phyloP scores from a whole-genome alignment of 2,329 filamentous ascomycete genomes.

The Ramularia endophylla region DNA sequence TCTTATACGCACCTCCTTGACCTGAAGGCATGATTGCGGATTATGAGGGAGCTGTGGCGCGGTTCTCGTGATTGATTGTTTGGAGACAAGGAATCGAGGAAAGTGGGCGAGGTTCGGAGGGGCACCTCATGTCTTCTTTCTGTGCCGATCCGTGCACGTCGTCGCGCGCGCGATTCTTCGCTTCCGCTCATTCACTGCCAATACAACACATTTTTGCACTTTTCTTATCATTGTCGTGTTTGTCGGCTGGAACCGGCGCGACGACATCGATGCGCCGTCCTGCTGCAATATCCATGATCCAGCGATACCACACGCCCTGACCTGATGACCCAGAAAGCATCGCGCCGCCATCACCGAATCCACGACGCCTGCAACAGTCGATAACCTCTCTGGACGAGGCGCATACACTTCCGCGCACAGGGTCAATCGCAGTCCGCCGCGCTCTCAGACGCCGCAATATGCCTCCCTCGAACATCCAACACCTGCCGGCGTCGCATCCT shows the following conservation, averaged over 20 bases:
- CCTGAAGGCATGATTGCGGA: slow-evolving; percentile 44
- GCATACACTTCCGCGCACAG: too few relatives aligned
- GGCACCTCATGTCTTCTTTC: too few relatives aligned
- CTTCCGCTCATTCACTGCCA: too few relatives aligned
- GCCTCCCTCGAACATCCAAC: slow-evolving; percentile 13
- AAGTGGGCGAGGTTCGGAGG: neutral
- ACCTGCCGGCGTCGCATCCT: slow-evolving; percentile 36
- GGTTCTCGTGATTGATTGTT: neutral
- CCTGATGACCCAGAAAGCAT: too few relatives aligned
- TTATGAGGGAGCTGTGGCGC: neutral
- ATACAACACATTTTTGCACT: too few relatives aligned
- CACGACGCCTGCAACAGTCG: slow-evolving; percentile 1
- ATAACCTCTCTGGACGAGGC: too few relatives aligned
- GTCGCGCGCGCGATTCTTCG: too few relatives aligned
- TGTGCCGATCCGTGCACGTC: too few relatives aligned
- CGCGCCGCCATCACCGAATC: neutral
- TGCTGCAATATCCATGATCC: neutral
- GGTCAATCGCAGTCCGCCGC: slow-evolving; percentile 2
- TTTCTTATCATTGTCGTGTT: neutral
- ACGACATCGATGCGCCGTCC: slow-evolving; percentile 1
- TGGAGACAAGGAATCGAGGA: neutral
- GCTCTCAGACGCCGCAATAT: slow-evolving; percentile 3
- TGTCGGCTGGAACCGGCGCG: neutral
- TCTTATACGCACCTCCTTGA: slow-evolving; percentile 39
- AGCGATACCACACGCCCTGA: too few relatives aligned